Conservation (phyloP, 2,329 filamentous ascomycete genomes). For the Xylariaceae sp. region DNA sequence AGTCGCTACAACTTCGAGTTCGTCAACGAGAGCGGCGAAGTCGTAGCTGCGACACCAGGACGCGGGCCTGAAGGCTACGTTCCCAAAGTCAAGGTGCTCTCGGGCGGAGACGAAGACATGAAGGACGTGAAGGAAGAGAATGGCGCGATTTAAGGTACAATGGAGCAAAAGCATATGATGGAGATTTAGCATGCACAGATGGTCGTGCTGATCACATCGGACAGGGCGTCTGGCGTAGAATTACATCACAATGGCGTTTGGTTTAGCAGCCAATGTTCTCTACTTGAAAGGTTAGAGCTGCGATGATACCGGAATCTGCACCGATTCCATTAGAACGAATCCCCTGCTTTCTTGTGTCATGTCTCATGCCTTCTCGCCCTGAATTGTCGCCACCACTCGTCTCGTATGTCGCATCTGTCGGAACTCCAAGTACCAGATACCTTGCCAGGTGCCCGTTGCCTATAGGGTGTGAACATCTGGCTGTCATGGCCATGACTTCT, state of each 20-base stretch:
- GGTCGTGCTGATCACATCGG: slow-evolving; percentile 1
- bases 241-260: slow-evolving; percentile 7
- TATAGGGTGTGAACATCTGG: slow-evolving; percentile 18
- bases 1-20: slow-evolving; percentile 98
- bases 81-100: slow-evolving; percentile 63
- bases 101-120: slow-evolving; percentile 59
- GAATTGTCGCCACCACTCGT: slow-evolving; percentile 86
- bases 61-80: slow-evolving; percentile 56
- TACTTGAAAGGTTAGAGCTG: background rate
- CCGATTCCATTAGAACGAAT: background rate
- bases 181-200: slow-evolving; percentile 3
- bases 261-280: slow-evolving; percentile 1
- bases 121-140: slow-evolving; percentile 30
- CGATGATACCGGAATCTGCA: slow-evolving; percentile 1
- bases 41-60: slow-evolving; percentile 80
- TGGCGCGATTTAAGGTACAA: slow-evolving; percentile 11
- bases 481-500: background rate
- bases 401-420: slow-evolving; percentile 70
- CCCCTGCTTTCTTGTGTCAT: background rate
- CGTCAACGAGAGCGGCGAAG: slow-evolving; percentile 85
- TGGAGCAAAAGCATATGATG: background rate
- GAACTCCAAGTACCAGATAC: slow-evolving; percentile 95
- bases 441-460: slow-evolving; percentile 71
- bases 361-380: slow-evolving; percentile 66
- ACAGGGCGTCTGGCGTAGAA: slow-evolving; percentile 14